Base-by-base conservation (phyloP, 352 stramenopile species). In the Phytophthora cryptogea region DNA sequence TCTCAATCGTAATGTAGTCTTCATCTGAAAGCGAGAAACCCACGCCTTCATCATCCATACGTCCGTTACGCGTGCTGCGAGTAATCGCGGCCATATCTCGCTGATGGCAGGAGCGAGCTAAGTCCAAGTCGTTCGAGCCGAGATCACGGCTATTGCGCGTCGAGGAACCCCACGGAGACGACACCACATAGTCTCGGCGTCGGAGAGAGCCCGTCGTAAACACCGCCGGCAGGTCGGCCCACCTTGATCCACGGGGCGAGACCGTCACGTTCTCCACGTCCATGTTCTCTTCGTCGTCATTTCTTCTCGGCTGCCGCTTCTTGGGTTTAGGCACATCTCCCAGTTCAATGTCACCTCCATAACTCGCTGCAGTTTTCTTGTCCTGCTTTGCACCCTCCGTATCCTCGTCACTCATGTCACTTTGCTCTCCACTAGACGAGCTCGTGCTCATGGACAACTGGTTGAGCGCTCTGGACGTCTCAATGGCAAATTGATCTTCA, bases 1-100 rank as follows among this genome's bases (percentile, higher is more conserved):
- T 72, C 31, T 92, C 80, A 27, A 86, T 74, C 8, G 77, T 76
- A 42, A 92, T 71, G 33, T 86, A 92, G 41, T 92, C 79, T 63
- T 88, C 79, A 20, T 91, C 82, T 6, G 82, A 91, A 10, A 91
- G 70, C 10, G 70, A 76, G 39, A 75, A 68, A 0, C 66, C 69
- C 4, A 77, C 63, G 32, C 69, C 56, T 61, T 68, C 58, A 8
- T 74, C 61, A 44, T 70, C 54, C 50, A 73, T 57, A 6, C 63
- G 67, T 16, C 66, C 71, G 41, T 79, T 60, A 0, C 74, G 59
- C 28, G 68, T 78, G 50, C 64, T 85, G 2, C 76, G 60, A 14
- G 74, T 66, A 26, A 71, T 68, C 37, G 66, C 55, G 11, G 61
- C 47, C 27, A 74, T 9, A 28, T 75, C 67, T 17, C 48, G 32